Percentiles rank a stretch among this genome's conserved stretches.
These are phyloP conservation scores for Alternaria metachromatica DNA, from an alignment of 2,329 filamentous ascomycete genomes.

Conservation along the genomic window DNA sequence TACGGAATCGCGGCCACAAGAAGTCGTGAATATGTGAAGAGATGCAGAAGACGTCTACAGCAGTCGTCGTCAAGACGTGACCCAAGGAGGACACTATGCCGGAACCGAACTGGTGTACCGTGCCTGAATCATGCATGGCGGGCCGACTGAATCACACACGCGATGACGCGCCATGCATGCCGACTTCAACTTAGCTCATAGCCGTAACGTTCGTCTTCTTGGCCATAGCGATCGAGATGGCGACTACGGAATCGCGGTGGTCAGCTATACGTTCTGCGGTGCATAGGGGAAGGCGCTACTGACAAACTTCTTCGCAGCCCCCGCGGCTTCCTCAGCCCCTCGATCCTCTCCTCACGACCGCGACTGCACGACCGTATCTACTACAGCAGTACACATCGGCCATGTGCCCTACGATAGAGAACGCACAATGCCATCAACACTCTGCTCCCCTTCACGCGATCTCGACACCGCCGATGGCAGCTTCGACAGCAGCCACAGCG, in stretches of 20 bases:
- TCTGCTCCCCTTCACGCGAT: not conserved
- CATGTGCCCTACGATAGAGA: not conserved
- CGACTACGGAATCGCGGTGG: not conserved
- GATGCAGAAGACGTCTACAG: not conserved
- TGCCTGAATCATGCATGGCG: not conserved
- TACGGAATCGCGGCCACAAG: not conserved
- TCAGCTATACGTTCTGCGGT: not conserved
- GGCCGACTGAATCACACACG: not conserved
- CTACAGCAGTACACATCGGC: not conserved
- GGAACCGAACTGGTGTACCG: not conserved
- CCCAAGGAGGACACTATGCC: constrained; percentile 2
- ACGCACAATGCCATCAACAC: not conserved
- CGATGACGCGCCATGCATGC: not conserved
- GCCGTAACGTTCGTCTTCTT: not conserved
- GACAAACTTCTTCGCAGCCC: not conserved
- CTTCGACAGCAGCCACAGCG: not conserved
- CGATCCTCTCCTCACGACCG: not conserved
- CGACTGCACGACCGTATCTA: not conserved
- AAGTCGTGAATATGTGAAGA: not conserved
- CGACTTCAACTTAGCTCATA: not conserved
- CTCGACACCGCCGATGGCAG: not conserved
- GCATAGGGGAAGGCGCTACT: not conserved
- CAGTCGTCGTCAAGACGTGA: not conserved
- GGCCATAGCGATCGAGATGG: not conserved
- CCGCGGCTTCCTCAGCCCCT: not conserved